phyloP scores from a whole-genome alignment of 2,329 filamentous ascomycete species.

The Davidsoniella virescens region DNA sequence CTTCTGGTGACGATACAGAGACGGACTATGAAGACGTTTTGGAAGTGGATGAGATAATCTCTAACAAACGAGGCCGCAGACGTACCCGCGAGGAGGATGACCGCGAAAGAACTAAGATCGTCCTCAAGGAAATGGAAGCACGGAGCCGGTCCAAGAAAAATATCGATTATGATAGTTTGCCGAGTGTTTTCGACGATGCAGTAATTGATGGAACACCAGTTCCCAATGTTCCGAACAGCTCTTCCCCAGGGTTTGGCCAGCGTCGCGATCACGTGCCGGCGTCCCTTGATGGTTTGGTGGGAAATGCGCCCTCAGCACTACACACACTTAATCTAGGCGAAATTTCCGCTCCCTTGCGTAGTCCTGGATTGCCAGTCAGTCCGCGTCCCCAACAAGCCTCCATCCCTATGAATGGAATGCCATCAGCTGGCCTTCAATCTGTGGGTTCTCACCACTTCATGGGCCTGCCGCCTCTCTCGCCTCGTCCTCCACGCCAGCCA shows the following conservation, averaged over 20 bases:
- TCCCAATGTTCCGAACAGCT: conserved; percentile 22
- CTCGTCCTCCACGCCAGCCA: conserved; percentile 56
- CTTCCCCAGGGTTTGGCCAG: conserved; percentile 17
- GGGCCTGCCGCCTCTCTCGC: conserved; percentile 44
- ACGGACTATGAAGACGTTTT: conserved; percentile 72
- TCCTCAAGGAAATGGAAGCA: conserved; percentile 48
- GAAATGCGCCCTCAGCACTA: conserved; percentile 16
- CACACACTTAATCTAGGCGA: not conserved
- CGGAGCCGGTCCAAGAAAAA: conserved; percentile 61
- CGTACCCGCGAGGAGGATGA: conserved; percentile 84
- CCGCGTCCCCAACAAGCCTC: conserved; percentile 43
- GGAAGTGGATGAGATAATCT: conserved; percentile 47
- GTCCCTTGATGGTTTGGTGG: conserved; percentile 37
- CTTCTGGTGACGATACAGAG: conserved; percentile 37
- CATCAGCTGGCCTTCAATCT: conserved; percentile 12
- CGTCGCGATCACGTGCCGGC: conserved; percentile 26
- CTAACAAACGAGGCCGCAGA: conserved; percentile 53
- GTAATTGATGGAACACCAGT: conserved; percentile 9
- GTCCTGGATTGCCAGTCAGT: conserved; percentile 43
- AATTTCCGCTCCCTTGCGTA: conserved; percentile 32
- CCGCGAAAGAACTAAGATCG: conserved; percentile 53
- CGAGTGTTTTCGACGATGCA: conserved; percentile 3
- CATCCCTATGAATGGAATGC: conserved; percentile 42
- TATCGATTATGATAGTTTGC: conserved; percentile 26
- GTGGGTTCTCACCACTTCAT: conserved; percentile 14